Conservation (phyloP, 2,329 filamentous ascomycete species). For the Exophiala phaeomuriformis region DNA sequence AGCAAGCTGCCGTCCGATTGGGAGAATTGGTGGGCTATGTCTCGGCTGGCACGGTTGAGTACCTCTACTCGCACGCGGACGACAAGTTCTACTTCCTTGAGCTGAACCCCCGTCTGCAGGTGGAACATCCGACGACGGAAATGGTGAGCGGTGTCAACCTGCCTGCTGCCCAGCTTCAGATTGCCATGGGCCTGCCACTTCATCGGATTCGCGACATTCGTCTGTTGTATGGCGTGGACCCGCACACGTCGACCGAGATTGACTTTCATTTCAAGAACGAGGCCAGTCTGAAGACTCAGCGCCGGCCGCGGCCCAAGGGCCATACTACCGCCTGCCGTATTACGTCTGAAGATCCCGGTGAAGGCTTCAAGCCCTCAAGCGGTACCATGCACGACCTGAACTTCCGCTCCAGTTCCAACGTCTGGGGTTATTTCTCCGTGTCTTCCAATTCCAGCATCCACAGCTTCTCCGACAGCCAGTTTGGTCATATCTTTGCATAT, state of each 20-base stretch:
- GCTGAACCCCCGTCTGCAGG: constrained; percentile 96
- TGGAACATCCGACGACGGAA: constrained; percentile 98
- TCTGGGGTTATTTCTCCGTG: constrained; percentile 99
- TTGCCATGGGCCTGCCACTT: constrained; percentile 96
- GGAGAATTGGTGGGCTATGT: constrained; percentile 95
- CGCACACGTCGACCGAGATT: constrained; percentile 75
- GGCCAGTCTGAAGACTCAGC: constrained; percentile 73
- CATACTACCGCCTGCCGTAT: constrained; percentile 98
- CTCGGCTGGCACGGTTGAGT: constrained; percentile 96
- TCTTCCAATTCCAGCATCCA: constrained; percentile 94
- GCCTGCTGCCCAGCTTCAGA: constrained; percentile 92
- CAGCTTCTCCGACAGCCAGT: constrained; percentile 98
- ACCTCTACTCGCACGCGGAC: constrained; percentile 94
- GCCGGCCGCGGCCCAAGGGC: constrained; percentile 85
- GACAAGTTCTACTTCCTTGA: constrained; percentile 99
- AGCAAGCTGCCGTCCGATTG: constrained; percentile 88
- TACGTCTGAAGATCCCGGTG: constrained; percentile 95
- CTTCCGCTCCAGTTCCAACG: constrained; percentile 96
- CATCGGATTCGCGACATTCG: constrained; percentile 95
- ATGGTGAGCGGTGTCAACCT: constrained; percentile 98
- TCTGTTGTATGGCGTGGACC: constrained; percentile 90
- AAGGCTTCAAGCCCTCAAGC: constrained; percentile 98
- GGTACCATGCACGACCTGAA: constrained; percentile 99
- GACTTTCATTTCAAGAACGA: constrained; percentile 94
- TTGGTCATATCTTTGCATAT: constrained; percentile 98